Conservation (phyloP, 2,329 filamentous ascomycete species). For the Alternaria postmessia region DNA sequence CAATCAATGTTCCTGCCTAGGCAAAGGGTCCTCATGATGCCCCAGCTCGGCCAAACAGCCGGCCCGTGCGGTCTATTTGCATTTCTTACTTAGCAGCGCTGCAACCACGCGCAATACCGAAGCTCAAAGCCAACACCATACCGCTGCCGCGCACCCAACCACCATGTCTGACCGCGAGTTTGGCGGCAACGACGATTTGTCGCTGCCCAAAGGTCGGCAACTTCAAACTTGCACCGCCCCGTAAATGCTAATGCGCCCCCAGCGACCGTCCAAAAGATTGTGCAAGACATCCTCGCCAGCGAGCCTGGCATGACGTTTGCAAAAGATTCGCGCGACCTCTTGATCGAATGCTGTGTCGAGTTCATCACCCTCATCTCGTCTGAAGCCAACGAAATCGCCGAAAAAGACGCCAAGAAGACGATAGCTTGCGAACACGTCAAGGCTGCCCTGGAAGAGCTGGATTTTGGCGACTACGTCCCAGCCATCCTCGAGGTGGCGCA, state of each 20-base stretch:
- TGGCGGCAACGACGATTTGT: slow-evolving; percentile 54
- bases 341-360: slow-evolving; percentile 99
- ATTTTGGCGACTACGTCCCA: slow-evolving; percentile 90
- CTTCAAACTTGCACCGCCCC: not conserved
- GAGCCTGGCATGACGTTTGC: slow-evolving; percentile 84
- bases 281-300: slow-evolving; percentile 87
- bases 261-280: slow-evolving; percentile 82
- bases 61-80: slow-evolving; percentile 13
- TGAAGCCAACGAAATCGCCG: slow-evolving; percentile 97
- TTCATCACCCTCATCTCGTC: slow-evolving; percentile 99
- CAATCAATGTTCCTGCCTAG: slow-evolving; percentile 2
- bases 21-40: slow-evolving; percentile 3
- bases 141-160: slow-evolving; percentile 24
- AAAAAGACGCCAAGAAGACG: slow-evolving; percentile 99
- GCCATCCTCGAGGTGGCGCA: slow-evolving; percentile 86
- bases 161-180: slow-evolving; percentile 55
- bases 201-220: slow-evolving; percentile 51
- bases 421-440: slow-evolving; percentile 98
- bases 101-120: slow-evolving; percentile 6
- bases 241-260: slow-evolving; percentile 27
- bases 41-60: slow-evolving; percentile 19
- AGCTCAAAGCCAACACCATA: slow-evolving; percentile 17
- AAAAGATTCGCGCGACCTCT: slow-evolving; percentile 91
- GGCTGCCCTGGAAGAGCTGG: slow-evolving; percentile 89
- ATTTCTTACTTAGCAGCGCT: slow-evolving; percentile 15